phyloP scores from a whole-genome alignment of 2,329 filamentous ascomycete genomes.

The Pleomassaria siparia region DNA sequence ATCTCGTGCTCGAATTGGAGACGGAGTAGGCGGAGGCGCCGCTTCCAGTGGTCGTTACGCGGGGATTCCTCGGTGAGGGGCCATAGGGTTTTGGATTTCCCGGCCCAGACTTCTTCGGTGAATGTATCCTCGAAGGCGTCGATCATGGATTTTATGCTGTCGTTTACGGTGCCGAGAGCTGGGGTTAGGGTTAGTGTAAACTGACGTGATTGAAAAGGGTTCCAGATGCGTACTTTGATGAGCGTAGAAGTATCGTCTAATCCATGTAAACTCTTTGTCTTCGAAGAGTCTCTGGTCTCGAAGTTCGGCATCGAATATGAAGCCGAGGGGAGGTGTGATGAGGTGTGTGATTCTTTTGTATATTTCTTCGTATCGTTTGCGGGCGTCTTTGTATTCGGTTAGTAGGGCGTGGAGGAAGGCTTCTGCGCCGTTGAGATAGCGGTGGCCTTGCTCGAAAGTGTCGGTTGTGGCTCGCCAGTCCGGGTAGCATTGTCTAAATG shows the following conservation, averaged over 20 bases:
- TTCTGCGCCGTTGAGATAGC: constrained; percentile 62
- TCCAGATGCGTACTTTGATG: constrained; percentile 54
- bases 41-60: constrained; percentile 52
- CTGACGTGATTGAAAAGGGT: neutral
- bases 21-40: constrained; percentile 51
- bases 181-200: neutral
- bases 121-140: constrained; percentile 60
- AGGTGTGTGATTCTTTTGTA: constrained; percentile 60
- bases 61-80: constrained; percentile 53
- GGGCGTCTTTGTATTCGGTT: constrained; percentile 62
- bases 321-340: constrained; percentile 60
- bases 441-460: constrained; percentile 57
- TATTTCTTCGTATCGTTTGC: constrained; percentile 60
- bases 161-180: constrained; percentile 58
- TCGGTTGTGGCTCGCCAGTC: constrained; percentile 61
- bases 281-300: constrained; percentile 63
- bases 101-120: constrained; percentile 61
- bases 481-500: constrained; percentile 21
- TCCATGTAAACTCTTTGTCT: constrained; percentile 62
- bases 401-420: constrained; percentile 62
- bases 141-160: constrained; percentile 61
- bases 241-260: constrained; percentile 64
- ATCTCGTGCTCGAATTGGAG: constrained; percentile 57
- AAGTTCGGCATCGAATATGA: constrained; percentile 60
- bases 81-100: constrained; percentile 58